These are phyloP conservation scores for Exutisphaerella laricina DNA, from an alignment of 2,329 filamentous ascomycete species.

Conservation along the genomic window DNA sequence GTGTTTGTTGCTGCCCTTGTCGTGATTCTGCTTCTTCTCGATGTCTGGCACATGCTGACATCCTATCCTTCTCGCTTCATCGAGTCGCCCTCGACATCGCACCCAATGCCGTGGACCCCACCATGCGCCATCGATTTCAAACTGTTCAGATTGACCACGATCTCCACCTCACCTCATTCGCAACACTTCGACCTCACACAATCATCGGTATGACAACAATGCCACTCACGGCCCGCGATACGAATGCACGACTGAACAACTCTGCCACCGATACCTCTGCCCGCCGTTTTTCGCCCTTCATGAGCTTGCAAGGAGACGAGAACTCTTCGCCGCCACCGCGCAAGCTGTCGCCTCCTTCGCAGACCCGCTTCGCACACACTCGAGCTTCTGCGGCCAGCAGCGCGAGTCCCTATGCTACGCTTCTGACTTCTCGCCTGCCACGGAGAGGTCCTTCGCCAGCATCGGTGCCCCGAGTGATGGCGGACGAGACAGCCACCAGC, in stretches of 20 bases:
- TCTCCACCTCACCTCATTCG: neutral
- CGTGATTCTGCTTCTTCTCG: no score
- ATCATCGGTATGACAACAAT: neutral
- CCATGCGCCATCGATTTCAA: no score
- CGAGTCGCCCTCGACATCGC: neutral
- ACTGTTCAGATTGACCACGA: no score
- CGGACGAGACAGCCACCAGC: neutral
- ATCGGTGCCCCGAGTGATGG: neutral
- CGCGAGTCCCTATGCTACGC: slow-evolving; percentile 10
- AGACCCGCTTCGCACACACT: slow-evolving; percentile 19
- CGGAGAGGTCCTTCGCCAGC: slow-evolving; percentile 13
- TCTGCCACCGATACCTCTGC: neutral
- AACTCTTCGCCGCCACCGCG: slow-evolving; percentile 4
- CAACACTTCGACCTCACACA: neutral
- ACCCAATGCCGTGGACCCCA: no score
- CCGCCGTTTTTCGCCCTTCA: slow-evolving; percentile 1
- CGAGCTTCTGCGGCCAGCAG: slow-evolving; percentile 26
- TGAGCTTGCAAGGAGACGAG: neutral
- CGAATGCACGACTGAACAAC: neutral
- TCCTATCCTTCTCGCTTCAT: slow-evolving; percentile 1
- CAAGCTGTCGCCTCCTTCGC: neutral
- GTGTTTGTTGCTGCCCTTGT: no score
- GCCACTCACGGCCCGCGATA: slow-evolving; percentile 1
- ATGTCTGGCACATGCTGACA: neutral
- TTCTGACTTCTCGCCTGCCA: slow-evolving; percentile 28